A percentile compares a stretch with the other conserved stretches of the same genome.
phyloP scores from a whole-genome alignment of 2,329 filamentous ascomycete species.

The Coleophoma cylindrospora region DNA sequence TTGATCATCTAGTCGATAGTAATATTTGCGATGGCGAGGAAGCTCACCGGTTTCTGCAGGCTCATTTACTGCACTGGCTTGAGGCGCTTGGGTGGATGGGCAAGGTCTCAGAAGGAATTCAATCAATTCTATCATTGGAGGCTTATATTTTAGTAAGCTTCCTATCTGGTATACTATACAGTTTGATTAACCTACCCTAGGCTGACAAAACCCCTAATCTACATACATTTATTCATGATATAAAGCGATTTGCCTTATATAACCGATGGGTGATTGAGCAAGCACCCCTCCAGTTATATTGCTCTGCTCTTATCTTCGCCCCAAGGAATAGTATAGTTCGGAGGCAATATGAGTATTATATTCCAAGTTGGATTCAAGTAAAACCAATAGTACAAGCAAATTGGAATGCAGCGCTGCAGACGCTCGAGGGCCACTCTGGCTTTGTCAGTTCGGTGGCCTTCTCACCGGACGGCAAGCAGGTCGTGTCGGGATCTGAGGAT shows the following conservation, averaged over 20 bases:
- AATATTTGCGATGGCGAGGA: conserved; percentile 15
- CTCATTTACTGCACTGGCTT: conserved; percentile 7
- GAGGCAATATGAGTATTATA: not conserved
- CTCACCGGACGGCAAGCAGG: not conserved
- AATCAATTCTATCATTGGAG: conserved; percentile 10
- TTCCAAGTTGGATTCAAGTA: conserved; percentile 1
- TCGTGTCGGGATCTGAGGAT: no score
- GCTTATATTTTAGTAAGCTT: conserved; percentile 6
- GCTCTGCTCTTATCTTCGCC: conserved; percentile 11
- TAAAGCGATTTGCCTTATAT: conserved; percentile 2
- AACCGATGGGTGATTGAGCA: conserved; percentile 2
- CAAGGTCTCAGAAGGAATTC: conserved; percentile 12
- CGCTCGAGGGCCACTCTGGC: conserved; percentile 3
- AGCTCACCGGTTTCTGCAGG: conserved; percentile 25
- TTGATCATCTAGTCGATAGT: conserved; percentile 28
- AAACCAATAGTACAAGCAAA: not conserved
- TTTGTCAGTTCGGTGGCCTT: not conserved
- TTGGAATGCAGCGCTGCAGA: conserved; percentile 2
- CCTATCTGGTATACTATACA: conserved; percentile 4
- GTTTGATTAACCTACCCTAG: conserved; percentile 1
- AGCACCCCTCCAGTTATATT: conserved; percentile 23
- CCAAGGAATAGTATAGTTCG: conserved; percentile 8
- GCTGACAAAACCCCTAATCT: not conserved
- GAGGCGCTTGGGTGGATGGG: conserved; percentile 27
- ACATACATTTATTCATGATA: conserved; percentile 1